phyloP scores from a whole-genome alignment of 306 rosid species.

The Quercus bicolor region DNA sequence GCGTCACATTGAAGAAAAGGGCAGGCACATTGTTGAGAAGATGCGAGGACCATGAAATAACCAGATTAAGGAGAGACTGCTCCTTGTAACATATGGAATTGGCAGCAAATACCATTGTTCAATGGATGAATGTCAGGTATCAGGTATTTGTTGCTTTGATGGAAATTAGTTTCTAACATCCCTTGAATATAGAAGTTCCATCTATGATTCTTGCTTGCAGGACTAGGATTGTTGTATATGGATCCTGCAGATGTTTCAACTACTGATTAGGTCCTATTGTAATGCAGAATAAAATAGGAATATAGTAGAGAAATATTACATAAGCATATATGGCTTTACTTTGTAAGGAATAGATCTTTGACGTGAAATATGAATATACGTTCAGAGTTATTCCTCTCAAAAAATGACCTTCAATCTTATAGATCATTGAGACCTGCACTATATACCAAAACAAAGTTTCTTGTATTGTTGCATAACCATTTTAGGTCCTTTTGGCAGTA shows the following conservation, averaged over 20 bases:
- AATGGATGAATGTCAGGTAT: slow-evolving; percentile 10
- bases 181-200: not conserved
- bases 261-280: not conserved
- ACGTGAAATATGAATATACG: not conserved
- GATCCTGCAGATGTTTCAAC: not conserved
- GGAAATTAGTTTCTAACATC: not conserved
- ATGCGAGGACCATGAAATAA: slow-evolving; percentile 69
- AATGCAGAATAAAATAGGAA: not conserved
- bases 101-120: slow-evolving; percentile 19
- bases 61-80: not conserved
- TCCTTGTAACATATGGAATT: not conserved
- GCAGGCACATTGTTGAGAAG: slow-evolving; percentile 75
- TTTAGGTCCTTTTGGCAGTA: too few species aligned
- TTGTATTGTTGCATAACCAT: too few species aligned
- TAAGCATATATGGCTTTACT: not conserved
- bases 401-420: too few species aligned
- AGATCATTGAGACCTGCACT: too few species aligned
- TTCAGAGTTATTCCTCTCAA: too few species aligned
- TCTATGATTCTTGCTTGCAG: not conserved
- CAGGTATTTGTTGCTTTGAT: slow-evolving; percentile 20
- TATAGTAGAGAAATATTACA: not conserved
- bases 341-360: not conserved
- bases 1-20: slow-evolving; percentile 74
- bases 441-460: too few species aligned
- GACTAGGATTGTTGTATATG: not conserved